Percentiles rank a stretch among this genome's conserved stretches.
Conservation (phyloP, 352 stramenopile genomes). For the Phytophthora agathidicida region DNA sequence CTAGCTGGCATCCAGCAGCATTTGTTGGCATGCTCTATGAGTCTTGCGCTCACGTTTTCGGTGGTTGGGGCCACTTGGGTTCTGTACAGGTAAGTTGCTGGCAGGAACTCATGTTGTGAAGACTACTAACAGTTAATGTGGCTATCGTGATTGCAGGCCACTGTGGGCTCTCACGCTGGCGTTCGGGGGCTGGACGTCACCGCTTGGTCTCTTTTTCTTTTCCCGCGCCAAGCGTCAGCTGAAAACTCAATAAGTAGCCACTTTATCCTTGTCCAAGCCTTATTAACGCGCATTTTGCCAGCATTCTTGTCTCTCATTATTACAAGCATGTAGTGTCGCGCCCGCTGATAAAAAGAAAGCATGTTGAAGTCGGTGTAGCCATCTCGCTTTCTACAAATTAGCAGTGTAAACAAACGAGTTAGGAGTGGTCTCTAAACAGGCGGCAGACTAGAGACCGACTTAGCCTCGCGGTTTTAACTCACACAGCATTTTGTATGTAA, state of each 20-base stretch:
- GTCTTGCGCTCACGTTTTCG: slow-evolving; percentile 54
- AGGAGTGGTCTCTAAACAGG: no score
- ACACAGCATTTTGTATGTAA: no score
- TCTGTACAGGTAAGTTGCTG: slow-evolving; percentile 43
- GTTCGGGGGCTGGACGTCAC: slow-evolving; percentile 37
- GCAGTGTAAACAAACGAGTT: no score
- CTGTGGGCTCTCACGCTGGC: slow-evolving; percentile 52
- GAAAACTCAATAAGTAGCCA: slow-evolving; percentile 43
- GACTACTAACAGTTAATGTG: not conserved
- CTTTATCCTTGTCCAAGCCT: no score
- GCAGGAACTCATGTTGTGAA: not conserved
- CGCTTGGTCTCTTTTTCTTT: slow-evolving; percentile 35
- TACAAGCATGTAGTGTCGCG: no score
- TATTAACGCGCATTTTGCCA: no score
- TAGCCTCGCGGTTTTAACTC: no score
- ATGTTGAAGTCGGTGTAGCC: not conserved
- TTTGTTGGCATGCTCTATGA: slow-evolving; percentile 46
- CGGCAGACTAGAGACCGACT: no score
- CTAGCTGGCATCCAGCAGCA: slow-evolving; percentile 55
- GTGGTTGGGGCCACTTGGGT: slow-evolving; percentile 58
- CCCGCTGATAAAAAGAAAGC: no score
- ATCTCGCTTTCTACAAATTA: slow-evolving; percentile 1
- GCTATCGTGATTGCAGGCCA: slow-evolving; percentile 34
- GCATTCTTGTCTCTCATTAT: no score
- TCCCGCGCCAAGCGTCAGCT: slow-evolving; percentile 26